phyloP scores from a whole-genome alignment of 2,329 filamentous ascomycete species.

The Cryoendolithus antarcticus region DNA sequence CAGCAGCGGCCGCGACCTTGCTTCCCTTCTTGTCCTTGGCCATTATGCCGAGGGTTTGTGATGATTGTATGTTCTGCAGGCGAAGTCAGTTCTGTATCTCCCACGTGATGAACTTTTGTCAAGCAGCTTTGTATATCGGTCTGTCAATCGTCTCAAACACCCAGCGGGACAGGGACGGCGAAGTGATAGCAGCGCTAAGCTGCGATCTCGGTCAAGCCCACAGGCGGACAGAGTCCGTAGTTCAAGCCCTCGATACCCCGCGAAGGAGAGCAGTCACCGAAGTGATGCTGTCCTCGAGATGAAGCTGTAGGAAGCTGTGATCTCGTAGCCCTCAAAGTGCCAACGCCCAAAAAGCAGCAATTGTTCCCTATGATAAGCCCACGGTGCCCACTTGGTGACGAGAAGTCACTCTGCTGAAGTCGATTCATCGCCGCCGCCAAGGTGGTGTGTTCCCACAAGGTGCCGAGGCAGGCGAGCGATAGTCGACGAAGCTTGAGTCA shows the following conservation, averaged over 20 bases:
- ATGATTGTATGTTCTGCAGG: conserved; percentile 12
- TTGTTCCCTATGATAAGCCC: conserved; percentile 6
- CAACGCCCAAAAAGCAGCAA: conserved; percentile 13
- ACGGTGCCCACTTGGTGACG: conserved; percentile 27
- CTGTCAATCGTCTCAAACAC: conserved; percentile 23
- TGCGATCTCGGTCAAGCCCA: conserved; percentile 15
- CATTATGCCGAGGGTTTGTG: conserved; percentile 24
- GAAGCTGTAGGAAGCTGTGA: conserved; percentile 7
- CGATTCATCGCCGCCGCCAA: conserved; percentile 31
- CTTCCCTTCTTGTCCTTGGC: conserved; percentile 32
- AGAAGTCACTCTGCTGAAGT: conserved; percentile 18
- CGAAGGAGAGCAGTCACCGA: conserved; percentile 9
- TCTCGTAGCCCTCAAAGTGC: conserved; percentile 22
- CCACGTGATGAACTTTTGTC: conserved; percentile 15
- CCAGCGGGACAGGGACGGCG: conserved; percentile 18
- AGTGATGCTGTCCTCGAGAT: conserved; percentile 7
- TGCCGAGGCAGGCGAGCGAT: conserved; percentile 26
- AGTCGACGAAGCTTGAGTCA: too few relatives aligned
- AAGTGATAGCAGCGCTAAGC: conserved; percentile 16
- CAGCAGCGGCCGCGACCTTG: conserved; percentile 18
- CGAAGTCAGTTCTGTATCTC: conserved; percentile 11
- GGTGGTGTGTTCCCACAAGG: conserved; percentile 41
- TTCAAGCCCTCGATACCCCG: conserved; percentile 24
- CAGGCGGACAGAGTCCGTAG: conserved; percentile 18
- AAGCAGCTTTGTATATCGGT: conserved; percentile 4